Conservation (phyloP, 176 grass and related monocot species). For the Musa schizocarpa region DNA sequence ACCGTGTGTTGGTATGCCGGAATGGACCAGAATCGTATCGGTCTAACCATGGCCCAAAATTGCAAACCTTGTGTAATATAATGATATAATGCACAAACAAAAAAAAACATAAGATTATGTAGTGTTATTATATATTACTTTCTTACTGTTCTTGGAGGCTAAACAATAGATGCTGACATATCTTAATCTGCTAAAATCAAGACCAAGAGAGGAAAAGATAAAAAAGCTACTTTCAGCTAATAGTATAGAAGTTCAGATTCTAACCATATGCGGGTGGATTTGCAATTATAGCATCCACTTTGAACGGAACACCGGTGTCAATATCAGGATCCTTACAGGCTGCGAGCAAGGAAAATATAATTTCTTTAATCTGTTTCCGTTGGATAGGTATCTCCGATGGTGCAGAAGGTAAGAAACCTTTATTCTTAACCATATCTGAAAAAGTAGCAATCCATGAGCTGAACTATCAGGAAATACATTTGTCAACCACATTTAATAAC, state of each 20-base stretch:
- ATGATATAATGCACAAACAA: too few relatives aligned
- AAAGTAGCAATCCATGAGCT: conserved; percentile 14
- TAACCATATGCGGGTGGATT: conserved; percentile 91
- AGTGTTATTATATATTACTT: too few relatives aligned
- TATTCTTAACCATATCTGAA: conserved; percentile 97
- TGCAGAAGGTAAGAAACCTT: conserved; percentile 85
- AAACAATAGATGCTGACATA: too few relatives aligned
- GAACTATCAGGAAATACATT: not conserved
- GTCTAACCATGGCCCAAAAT: too few relatives aligned
- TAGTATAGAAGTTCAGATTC: conserved; percentile 14
- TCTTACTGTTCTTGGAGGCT: too few relatives aligned
- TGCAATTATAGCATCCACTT: conserved; percentile 83
- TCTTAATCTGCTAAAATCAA: not conserved
- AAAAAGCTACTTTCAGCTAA: conserved; percentile 6
- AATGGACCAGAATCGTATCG: too few relatives aligned
- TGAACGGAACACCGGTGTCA: conserved; percentile 61
- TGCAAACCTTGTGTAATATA: too few relatives aligned
- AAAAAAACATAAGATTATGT: too few relatives aligned
- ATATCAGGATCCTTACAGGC: conserved; percentile 70
- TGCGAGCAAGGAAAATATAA: conserved; percentile 74
- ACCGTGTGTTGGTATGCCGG: too few relatives aligned
- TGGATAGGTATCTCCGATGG: conserved; percentile 89
- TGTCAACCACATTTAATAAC: not conserved
- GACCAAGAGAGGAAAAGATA: not conserved
- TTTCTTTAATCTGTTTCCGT: conserved; percentile 90